Base-by-base conservation (phyloP, 2,329 filamentous ascomycete genomes). In the Botrytis fabae region DNA sequence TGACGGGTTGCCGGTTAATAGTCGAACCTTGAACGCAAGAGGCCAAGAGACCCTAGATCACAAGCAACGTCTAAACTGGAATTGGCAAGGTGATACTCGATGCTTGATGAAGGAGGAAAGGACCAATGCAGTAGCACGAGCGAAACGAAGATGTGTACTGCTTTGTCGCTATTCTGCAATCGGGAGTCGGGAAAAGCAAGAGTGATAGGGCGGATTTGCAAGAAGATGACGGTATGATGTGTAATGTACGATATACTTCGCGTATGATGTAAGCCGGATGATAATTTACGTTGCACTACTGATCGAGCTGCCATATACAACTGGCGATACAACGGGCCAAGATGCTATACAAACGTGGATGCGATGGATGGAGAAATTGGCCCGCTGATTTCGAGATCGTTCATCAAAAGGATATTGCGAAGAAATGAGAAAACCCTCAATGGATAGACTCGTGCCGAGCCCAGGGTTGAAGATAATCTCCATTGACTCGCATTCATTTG, bases 401-500 rank as follows among this genome's bases (percentile, higher is more conserved):
- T n/a, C 25, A 62, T 62, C 4, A 42, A 44, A 51, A 51, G 48
- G 25, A 51, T 51, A 51, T 51, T 51, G n/a, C 25, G 25, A 62
- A n/a, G 9, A 62, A n/a, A 62, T 42, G 46, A 51, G 22, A 25
- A 48, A 48, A 48, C 5, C 46, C 25, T 25, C 46, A 25, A 48
- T 48, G 46, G 46, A 48, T 35, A 35, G 35, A 35, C 35, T 35
- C 35, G 35, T 35, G 5, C 35, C 35, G 4, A 35, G 35, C 35
- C 22, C 46, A 48, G 46, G 22, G 22, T 51, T 51, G 25, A 16
- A 57, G 51, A 32, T 9, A 57, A 57, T 28, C 32, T 57, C 51
- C 57, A 60, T 38, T 61, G 61, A 64, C 61, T 64, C n/a, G 9
- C n/a, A 32, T 64, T 61, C 32, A 61, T 64, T 64, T 64, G 40